phyloP scores from a whole-genome alignment of 495 filamentous ascomycete species.

The Hypoxylon rickii region DNA sequence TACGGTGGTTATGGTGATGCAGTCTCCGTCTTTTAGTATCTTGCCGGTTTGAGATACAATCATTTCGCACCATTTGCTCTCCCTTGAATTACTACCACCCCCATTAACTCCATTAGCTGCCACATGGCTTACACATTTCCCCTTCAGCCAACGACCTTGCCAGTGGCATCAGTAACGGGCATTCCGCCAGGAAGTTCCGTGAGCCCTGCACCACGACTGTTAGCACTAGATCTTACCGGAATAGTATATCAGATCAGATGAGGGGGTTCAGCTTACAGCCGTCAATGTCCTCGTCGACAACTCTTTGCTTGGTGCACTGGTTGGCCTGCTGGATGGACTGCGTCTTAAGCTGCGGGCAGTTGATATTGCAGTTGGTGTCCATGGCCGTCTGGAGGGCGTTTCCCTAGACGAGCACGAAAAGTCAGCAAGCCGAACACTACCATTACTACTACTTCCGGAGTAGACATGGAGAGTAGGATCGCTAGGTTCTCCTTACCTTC shows the following conservation, averaged over 20 bases:
- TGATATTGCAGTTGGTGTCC: constrained; percentile 45
- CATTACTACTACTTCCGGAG: too few species aligned
- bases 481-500: too few species aligned
- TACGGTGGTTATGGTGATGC: too few species aligned
- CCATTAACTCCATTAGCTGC: background rate
- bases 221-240: background rate
- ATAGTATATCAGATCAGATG: background rate
- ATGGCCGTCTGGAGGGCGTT: constrained; percentile 43
- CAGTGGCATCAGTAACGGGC: constrained; percentile 31
- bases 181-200: constrained; percentile 36
- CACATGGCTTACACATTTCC: background rate
- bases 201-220: constrained; percentile 26
- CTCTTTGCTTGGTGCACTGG: constrained; percentile 38
- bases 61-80: too few species aligned
- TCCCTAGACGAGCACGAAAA: background rate
- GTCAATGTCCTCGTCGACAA: constrained; percentile 46
- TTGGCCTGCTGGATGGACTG: constrained; percentile 47
- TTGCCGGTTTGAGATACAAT: too few species aligned
- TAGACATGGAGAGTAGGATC: too few species aligned
- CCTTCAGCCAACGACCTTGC: constrained; percentile 25
- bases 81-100: background rate
- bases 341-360: constrained; percentile 43
- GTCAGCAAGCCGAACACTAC: too few species aligned
- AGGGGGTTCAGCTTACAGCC: constrained; percentile 35
- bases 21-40: too few species aligned